phyloP scores from a whole-genome alignment of 2,329 filamentous ascomycete species.

The Diaporthe caulivora region DNA sequence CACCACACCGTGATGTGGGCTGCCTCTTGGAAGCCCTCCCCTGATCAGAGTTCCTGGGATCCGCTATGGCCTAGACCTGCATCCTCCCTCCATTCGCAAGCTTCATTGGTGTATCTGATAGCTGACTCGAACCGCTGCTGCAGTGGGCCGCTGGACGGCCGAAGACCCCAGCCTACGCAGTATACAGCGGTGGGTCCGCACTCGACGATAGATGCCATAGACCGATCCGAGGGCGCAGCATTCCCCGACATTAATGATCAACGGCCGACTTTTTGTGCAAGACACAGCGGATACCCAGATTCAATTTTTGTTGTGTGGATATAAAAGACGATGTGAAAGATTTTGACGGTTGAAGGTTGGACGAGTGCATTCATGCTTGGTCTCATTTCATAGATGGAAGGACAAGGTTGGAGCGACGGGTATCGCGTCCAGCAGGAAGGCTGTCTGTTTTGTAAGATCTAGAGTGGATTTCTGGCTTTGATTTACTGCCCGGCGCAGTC shows the following conservation, averaged over 20 bases:
- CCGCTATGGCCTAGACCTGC: background rate
- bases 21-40: background rate
- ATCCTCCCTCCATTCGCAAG: background rate
- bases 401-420: background rate
- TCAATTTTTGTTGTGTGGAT: conserved; percentile 23
- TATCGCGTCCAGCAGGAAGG: background rate
- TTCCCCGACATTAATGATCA: conserved; percentile 23
- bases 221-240: conserved; percentile 7
- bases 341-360: conserved; percentile 7
- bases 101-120: background rate
- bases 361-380: conserved; percentile 13
- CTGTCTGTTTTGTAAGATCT: conserved; percentile 14
- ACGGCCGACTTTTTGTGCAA: conserved; percentile 30
- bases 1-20: background rate
- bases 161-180: conserved; percentile 71
- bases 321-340: conserved; percentile 17
- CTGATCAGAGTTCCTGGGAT: background rate
- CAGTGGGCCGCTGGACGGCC: conserved; percentile 70
- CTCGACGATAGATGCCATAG: conserved; percentile 47
- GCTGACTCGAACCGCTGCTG: conserved; percentile 2
- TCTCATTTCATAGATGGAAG: conserved; percentile 2
- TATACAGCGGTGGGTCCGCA: conserved; percentile 70
- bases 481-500: conserved; percentile 28
- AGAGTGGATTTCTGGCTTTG: conserved; percentile 5
- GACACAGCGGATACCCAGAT: conserved; percentile 29